phyloP scores from a whole-genome alignment of 345 rosid genomes.

The Geranium rotundifolium region DNA sequence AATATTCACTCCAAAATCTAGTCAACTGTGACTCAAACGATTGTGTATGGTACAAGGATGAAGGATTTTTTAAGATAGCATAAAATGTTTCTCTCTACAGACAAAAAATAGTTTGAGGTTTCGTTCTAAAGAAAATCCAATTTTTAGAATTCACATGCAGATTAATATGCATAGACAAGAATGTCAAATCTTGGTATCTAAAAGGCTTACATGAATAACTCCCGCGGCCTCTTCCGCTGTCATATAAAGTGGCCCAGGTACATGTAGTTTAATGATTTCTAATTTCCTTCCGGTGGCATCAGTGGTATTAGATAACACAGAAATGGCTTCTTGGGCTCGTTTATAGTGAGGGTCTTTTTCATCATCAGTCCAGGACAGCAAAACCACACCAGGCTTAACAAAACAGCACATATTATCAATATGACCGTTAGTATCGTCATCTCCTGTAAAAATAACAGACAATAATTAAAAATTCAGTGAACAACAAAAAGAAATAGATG shows the following conservation, averaged over 20 bases:
- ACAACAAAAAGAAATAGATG: background rate
- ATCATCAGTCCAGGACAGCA: slow-evolving; percentile 75
- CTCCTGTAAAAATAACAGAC: slow-evolving; percentile 40
- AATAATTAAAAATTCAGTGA: background rate
- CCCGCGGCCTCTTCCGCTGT: slow-evolving; percentile 79
- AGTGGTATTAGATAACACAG: slow-evolving; percentile 40
- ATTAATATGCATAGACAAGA: slow-evolving; percentile 6
- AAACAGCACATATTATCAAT: slow-evolving; percentile 96
- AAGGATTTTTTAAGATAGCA: too few relatives aligned
- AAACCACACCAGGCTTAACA: slow-evolving; percentile 72
- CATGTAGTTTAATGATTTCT: slow-evolving; percentile 57
- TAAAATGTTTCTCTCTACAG: too few relatives aligned
- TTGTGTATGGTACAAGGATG: too few relatives aligned
- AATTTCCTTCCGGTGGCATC: slow-evolving; percentile 72
- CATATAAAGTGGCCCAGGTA: slow-evolving; percentile 83
- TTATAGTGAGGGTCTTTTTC: slow-evolving; percentile 61
- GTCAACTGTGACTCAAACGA: too few relatives aligned
- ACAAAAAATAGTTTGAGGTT: too few relatives aligned
- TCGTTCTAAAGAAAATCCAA: background rate
- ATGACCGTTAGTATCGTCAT: slow-evolving; percentile 97
- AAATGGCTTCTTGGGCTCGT: slow-evolving; percentile 53
- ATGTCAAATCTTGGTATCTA: background rate
- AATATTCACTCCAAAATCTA: too few relatives aligned
- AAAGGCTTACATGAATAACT: slow-evolving; percentile 43
- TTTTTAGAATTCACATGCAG: background rate